Percentiles rank a stretch among this genome's conserved stretches.
Evolutionary conservation across 2,329 filamentous ascomycete genomes (phyloP).

Genomic region (Monilinia vaccinii-corymbosi): DNA sequence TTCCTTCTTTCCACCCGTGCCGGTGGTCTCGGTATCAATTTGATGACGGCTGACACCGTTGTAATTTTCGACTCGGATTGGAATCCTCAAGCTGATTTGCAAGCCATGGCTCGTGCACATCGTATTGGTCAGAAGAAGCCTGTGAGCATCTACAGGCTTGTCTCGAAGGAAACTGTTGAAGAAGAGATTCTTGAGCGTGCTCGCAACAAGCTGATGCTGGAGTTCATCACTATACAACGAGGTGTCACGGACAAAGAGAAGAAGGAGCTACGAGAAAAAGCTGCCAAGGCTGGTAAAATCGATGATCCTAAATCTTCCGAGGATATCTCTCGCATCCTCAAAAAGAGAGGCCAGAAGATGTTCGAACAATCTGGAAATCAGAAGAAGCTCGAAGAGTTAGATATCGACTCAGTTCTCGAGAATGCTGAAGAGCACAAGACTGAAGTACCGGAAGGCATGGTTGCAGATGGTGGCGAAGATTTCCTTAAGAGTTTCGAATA

Average conservation of each 20-base stretch:
- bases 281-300: conserved; percentile 67
- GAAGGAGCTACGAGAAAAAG: conserved; percentile 64
- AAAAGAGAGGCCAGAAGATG: conserved; percentile 97
- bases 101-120: conserved; percentile 97
- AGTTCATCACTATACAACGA: conserved; percentile 94
- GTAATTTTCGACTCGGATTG: conserved; percentile 97
- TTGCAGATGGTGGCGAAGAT: conserved; percentile 92
- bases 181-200: conserved; percentile 95
- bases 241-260: conserved; percentile 92
- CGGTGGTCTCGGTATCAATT: conserved; percentile 94
- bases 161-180: conserved; percentile 97
- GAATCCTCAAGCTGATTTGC: conserved; percentile 96
- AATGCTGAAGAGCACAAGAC: conserved; percentile 97
- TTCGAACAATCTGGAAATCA: conserved; percentile 97
- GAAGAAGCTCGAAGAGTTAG: conserved; percentile 89
- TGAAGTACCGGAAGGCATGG: conserved; percentile 86
- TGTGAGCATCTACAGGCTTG: conserved; percentile 90
- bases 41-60: conserved; percentile 98
- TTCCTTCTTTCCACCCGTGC: conserved; percentile 92
- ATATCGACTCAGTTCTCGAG: conserved; percentile 93
- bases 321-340: conserved; percentile 92
- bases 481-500: conserved; percentile 87
- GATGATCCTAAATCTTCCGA: conserved; percentile 84
- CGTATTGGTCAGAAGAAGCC: conserved; percentile 94
- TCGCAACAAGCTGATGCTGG: conserved; percentile 92